phyloP scores from a whole-genome alignment of 2,329 filamentous ascomycete genomes.

The Verticillium zaregamsianum region DNA sequence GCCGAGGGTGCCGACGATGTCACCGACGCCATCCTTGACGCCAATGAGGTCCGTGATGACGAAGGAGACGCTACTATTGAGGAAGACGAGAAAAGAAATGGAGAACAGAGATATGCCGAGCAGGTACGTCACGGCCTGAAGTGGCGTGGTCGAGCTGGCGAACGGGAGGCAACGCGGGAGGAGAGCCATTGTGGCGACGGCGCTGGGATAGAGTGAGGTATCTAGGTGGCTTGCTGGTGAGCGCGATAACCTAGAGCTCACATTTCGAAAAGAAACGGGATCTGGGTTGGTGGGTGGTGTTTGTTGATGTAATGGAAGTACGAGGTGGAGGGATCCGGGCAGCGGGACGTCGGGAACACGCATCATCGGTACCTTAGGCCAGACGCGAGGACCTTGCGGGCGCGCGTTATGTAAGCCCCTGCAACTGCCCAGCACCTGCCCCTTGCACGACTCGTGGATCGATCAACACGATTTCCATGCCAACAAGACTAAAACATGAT shows the following conservation, averaged over 20 bases:
- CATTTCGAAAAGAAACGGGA: background rate
- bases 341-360: background rate
- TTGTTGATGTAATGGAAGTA: background rate
- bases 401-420: background rate
- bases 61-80: conserved; percentile 81
- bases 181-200: background rate
- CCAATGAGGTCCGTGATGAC: conserved; percentile 80
- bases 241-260: background rate
- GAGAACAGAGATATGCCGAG: conserved; percentile 80
- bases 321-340: background rate
- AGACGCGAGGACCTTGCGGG: background rate
- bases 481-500: background rate
- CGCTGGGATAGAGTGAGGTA: background rate
- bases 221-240: background rate
- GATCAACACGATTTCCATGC: background rate
- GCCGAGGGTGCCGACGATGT: conserved; percentile 78
- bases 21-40: conserved; percentile 67
- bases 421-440: background rate
- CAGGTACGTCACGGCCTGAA: conserved; percentile 70
- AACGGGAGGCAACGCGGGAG: conserved; percentile 51
- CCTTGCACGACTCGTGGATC: background rate
- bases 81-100: conserved; percentile 85
- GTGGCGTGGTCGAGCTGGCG: conserved; percentile 52
- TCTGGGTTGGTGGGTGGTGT: background rate
- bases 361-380: background rate